Base-by-base conservation (phyloP, 2,329 filamentous ascomycete species). In the Cladophialophora yegresii region DNA sequence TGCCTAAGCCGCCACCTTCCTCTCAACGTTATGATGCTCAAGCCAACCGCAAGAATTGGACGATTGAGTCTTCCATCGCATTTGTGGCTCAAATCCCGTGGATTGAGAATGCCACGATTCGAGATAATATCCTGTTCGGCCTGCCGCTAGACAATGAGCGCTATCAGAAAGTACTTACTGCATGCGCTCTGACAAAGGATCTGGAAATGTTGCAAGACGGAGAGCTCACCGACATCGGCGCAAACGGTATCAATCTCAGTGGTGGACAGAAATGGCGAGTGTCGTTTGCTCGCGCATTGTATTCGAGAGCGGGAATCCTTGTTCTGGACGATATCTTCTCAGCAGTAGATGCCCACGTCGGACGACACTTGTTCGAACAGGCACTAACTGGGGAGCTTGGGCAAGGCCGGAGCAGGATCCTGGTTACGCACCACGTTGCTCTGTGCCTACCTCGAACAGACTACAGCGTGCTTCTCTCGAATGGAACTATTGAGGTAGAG, bases 241-340 rank as follows among this genome's bases (percentile, higher is more conserved):
- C 90, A 2, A 93, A 93, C 67, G 91, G 91, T 6, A 90, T 95
- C 70, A 93, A 93, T 70, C 80, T 96, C 6, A 92, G 88, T 66
- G 91, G 92, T 67, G 92, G 91, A 0, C 91, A 96, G 75, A 87
- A 90, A 72, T 93, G 91, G 89, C 85, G 91, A 58, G 84, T 95
- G 33, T 91, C 89, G 0, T 86, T 96, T 70, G 91, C 91, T 1
- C 82, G 91, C 54, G 90, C 91, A 0, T 80, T 95, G 20, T 95
- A 95, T 75, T 93, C 90, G 1, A 83, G 90, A 13, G 90, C 89
- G 0, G 87, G 89, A 0, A 87, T 92, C 67, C 79, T 96, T 4
- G 80, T 95, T 20, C 81, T 95, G 71, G 91, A 96, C 74, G 91
- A 96, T 72, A 90, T 93, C 47, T 93, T 96, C 75, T 91, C 88